A percentile compares a stretch with the other conserved stretches of the same genome.
These are phyloP conservation scores for Guadua angustifolia DNA, from an alignment of 176 grass and related monocot species.

Conservation along the genomic window DNA sequence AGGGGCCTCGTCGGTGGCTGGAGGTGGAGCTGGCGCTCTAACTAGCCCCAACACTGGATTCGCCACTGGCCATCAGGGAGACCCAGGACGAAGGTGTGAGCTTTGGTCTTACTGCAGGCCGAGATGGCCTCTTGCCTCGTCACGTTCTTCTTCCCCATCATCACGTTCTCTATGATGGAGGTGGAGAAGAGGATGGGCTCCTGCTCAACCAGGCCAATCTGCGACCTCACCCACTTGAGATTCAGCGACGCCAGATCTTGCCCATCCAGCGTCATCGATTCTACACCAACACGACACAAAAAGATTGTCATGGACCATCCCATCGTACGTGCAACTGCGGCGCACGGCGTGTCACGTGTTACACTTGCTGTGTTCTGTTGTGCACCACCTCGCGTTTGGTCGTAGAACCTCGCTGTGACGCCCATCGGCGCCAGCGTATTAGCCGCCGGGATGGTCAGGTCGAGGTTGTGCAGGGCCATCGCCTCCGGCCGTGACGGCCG, in stretches of 20 bases:
- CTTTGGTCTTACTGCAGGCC: constrained; percentile 59
- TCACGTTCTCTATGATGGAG: constrained; percentile 75
- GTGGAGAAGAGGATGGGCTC: constrained; percentile 65
- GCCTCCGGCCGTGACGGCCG: constrained; percentile 54
- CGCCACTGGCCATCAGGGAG: constrained; percentile 69
- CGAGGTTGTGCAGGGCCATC: constrained; percentile 53
- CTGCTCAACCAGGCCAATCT: constrained; percentile 66
- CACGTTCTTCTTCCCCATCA: constrained; percentile 66
- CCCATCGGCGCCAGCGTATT: constrained; percentile 61
- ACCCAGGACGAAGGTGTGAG: constrained; percentile 56
- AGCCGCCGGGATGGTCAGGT: constrained; percentile 44
- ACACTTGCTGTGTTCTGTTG: background rate
- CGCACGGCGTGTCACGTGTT: background rate
- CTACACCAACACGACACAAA: background rate
- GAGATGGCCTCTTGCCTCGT: constrained; percentile 52
- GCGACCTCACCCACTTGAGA: constrained; percentile 65
- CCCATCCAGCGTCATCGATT: constrained; percentile 55
- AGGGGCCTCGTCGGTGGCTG: no score
- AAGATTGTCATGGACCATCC: background rate
- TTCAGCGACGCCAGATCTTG: constrained; percentile 55
- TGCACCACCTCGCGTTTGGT: constrained; percentile 51
- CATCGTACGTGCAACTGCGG: background rate
- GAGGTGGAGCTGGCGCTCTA: no score
- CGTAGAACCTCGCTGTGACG: constrained; percentile 72
- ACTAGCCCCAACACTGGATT: no score